Conservation (phyloP, 2,329 filamentous ascomycete genomes). For the Aspergillus pseudoviridinutans region DNA sequence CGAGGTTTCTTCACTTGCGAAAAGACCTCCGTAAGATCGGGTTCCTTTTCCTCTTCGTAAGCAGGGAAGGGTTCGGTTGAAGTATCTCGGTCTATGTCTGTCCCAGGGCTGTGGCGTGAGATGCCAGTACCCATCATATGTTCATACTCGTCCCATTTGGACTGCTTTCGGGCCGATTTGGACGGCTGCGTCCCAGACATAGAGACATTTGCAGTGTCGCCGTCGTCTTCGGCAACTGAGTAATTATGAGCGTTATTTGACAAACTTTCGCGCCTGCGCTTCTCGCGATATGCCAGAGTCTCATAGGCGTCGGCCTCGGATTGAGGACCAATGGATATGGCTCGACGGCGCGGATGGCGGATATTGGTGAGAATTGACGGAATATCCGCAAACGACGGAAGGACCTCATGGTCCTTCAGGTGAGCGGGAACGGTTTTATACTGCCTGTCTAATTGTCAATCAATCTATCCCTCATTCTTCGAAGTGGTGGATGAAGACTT, state of each 20-base stretch:
- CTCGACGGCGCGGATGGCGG: slow-evolving; percentile 70
- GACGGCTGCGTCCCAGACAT: slow-evolving; percentile 30
- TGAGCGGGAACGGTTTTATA: slow-evolving; percentile 78
- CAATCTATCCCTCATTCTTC: background rate
- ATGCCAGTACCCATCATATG: slow-evolving; percentile 68
- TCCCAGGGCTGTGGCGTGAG: slow-evolving; percentile 36
- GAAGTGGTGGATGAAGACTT: slow-evolving; percentile 21
- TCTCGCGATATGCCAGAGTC: slow-evolving; percentile 83
- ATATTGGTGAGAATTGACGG: slow-evolving; percentile 78
- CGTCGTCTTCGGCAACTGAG: slow-evolving; percentile 20
- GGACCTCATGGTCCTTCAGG: slow-evolving; percentile 76
- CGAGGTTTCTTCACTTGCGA: slow-evolving; percentile 77
- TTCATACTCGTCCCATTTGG: slow-evolving; percentile 61
- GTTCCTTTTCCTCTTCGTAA: slow-evolving; percentile 34
- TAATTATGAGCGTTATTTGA: slow-evolving; percentile 35
- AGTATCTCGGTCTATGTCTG: slow-evolving; percentile 25
- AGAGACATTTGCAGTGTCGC: slow-evolving; percentile 14
- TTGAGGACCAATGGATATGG: slow-evolving; percentile 88
- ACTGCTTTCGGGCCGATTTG: slow-evolving; percentile 43
- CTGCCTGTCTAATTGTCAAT: slow-evolving; percentile 43
- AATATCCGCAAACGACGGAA: slow-evolving; percentile 84
- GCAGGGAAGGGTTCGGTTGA: slow-evolving; percentile 24
- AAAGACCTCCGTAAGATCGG: slow-evolving; percentile 75
- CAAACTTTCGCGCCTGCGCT: slow-evolving; percentile 58
- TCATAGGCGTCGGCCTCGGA: slow-evolving; percentile 96